Percentiles rank a stretch among this genome's conserved stretches.
phyloP scores from a whole-genome alignment of 345 rosid species.

The Eucalyptus decipiens region DNA sequence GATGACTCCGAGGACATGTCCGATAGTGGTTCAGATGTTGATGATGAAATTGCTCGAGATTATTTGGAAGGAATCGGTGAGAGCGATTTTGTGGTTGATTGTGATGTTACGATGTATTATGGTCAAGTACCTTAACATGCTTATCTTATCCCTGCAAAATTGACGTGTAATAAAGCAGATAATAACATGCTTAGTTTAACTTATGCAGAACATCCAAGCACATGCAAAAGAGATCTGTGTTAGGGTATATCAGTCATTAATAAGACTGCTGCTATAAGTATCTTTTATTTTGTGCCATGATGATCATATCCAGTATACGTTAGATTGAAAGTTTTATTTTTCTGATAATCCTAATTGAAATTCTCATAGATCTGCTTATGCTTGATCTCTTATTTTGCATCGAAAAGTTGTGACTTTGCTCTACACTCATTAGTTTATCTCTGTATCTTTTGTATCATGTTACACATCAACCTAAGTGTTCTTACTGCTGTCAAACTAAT shows the following conservation, averaged over 20 bases:
- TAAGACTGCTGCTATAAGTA: not conserved
- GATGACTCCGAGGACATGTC: conserved; percentile 25
- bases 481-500: not conserved
- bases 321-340: not conserved
- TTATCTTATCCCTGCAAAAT: not conserved
- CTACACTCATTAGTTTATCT: not conserved
- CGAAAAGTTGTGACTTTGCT: not conserved
- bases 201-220: not conserved
- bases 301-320: not conserved
- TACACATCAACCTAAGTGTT: not conserved
- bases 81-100: not conserved
- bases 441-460: not conserved
- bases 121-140: not conserved
- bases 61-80: conserved; percentile 93
- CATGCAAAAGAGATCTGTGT: not conserved
- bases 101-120: not conserved
- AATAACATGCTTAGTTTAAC: not conserved
- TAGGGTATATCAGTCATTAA: not conserved
- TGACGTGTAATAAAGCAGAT: not conserved
- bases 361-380: not conserved
- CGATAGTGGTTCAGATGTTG: conserved; percentile 51
- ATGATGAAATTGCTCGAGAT: conserved; percentile 76
- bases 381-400: not conserved
- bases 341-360: not conserved
- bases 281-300: not conserved